phyloP scores from a whole-genome alignment of 2,329 filamentous ascomycete genomes.

The Passalora sequoiae region DNA sequence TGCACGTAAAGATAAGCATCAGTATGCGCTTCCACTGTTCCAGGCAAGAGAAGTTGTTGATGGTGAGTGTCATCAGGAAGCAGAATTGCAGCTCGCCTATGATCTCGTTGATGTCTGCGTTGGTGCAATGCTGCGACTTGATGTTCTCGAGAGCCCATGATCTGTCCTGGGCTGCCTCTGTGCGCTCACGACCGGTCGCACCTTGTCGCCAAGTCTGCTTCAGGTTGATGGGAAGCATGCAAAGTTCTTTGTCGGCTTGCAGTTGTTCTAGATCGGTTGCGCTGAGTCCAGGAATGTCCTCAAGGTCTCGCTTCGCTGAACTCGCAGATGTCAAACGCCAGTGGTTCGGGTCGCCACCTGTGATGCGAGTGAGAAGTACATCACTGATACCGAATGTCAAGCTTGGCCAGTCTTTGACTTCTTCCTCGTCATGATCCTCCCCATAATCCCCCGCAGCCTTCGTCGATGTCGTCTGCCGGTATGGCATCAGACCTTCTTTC shows the following conservation, averaged over 20 bases:
- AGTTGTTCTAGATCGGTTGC: slow-evolving; percentile 27
- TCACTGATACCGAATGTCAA: slow-evolving; percentile 49
- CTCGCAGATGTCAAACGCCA: slow-evolving; percentile 57
- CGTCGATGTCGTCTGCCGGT: slow-evolving; percentile 37
- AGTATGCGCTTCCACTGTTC: slow-evolving; percentile 62
- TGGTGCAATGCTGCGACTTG: slow-evolving; percentile 40
- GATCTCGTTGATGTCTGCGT: slow-evolving; percentile 27
- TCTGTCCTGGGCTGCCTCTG: slow-evolving; percentile 57
- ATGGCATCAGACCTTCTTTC: slow-evolving; percentile 49
- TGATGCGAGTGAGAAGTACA: slow-evolving; percentile 47
- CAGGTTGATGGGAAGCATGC: slow-evolving; percentile 55
- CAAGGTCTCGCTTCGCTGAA: slow-evolving; percentile 51
- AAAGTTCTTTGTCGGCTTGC: slow-evolving; percentile 43
- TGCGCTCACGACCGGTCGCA: slow-evolving; percentile 57
- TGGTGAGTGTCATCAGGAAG: slow-evolving; percentile 58
- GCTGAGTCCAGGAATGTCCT: slow-evolving; percentile 55
- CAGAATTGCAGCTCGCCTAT: slow-evolving; percentile 59
- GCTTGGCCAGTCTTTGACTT: slow-evolving; percentile 49
- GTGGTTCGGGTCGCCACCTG: slow-evolving; percentile 41
- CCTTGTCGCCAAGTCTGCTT: slow-evolving; percentile 59
- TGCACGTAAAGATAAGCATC: slow-evolving; percentile 53
- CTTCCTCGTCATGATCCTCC: slow-evolving; percentile 28
- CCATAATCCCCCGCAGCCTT: slow-evolving; percentile 25
- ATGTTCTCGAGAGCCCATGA: slow-evolving; percentile 57
- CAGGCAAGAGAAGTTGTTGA: slow-evolving; percentile 62